Evolutionary conservation across 805 yeast genomes (phyloP), one percentile per base, ranked within the genome.

Genomic region (Teunomyces panamensis): DNA sequence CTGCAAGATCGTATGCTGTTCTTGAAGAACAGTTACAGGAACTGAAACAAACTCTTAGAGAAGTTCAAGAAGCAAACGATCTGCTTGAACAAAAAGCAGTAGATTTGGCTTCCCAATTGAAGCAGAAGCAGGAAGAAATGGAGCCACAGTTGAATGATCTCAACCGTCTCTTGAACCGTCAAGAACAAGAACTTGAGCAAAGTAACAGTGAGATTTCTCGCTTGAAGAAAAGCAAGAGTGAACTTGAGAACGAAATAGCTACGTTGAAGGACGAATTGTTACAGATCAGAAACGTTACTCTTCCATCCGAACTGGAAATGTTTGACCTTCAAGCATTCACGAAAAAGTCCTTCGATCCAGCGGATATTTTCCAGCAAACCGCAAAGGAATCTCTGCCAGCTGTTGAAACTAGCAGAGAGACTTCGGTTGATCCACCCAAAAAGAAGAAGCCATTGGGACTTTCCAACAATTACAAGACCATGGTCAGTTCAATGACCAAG

Each of bases 401-500:
- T 4, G 24, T 20, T 20, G 24, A 13, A 10, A 7, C 14, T 10
- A 26, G 29, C 13, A 16, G 14, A 3, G 27, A 13, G n/a, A 14
- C 20, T 9, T 32, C 44, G 14, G 17, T 29, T 11, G 26, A 20
- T 11, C 32, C 44, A 11, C 43, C 46, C 10, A 28, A 30, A 9
- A 33, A 28, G 33, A 46, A 35, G 33, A 37, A 43, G 27, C 30
- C 46, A 5, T 47, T 49, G 46, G 34, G 46, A 11, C 47, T 49
- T 20, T 34, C 51, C 39, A 45, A 43, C 27, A 46, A 51, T 39
- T 49, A 49, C 51, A 47, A 45, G 39, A 42, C 47, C 13, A 27
- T 50, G 27, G 48, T 48, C 24, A 48, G 32, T 28, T 36, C 49
- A 26, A 43, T 48, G 49, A 20, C 46, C 42, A 47, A 52, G 41